phyloP scores from a whole-genome alignment of 2,329 filamentous ascomycete genomes.

The Botryotinia narcissicola region DNA sequence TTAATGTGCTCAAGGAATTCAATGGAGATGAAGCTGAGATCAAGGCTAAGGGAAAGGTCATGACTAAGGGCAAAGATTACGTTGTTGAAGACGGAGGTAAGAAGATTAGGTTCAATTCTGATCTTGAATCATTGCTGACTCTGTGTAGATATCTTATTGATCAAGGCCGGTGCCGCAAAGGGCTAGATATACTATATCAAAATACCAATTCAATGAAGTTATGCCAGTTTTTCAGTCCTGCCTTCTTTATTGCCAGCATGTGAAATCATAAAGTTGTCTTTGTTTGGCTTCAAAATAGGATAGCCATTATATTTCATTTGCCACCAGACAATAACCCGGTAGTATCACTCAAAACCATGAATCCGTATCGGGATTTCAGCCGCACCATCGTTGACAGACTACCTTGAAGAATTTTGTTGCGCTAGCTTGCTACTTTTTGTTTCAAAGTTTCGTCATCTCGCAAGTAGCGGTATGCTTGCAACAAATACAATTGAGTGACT shows the following conservation, averaged over 20 bases:
- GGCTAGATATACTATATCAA: constrained; percentile 30
- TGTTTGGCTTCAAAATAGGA: background rate
- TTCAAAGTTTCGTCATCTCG: background rate
- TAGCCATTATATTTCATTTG: background rate
- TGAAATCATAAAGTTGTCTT: background rate
- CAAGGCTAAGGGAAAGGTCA: constrained; percentile 91
- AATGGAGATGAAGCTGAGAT: constrained; percentile 79
- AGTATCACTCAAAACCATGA: background rate
- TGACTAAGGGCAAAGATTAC: constrained; percentile 99
- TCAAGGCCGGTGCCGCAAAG: constrained; percentile 39
- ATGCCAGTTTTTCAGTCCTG: background rate
- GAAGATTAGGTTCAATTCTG: constrained; percentile 40
- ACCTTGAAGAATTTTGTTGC: background rate
- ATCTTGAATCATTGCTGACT: background rate
- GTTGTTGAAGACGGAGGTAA: constrained; percentile 73
- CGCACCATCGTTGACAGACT: background rate
- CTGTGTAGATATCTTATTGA: constrained; percentile 31
- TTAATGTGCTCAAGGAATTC: constrained; percentile 71
- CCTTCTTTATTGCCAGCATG: background rate
- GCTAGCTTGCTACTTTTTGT: background rate
- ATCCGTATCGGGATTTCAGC: too few species aligned
- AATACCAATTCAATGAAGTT: constrained; percentile 17
- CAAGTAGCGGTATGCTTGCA: background rate
- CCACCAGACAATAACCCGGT: background rate
- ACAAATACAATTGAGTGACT: background rate